Conservation (phyloP, 768 basidiomycete species). For the Mycena polygramma region DNA sequence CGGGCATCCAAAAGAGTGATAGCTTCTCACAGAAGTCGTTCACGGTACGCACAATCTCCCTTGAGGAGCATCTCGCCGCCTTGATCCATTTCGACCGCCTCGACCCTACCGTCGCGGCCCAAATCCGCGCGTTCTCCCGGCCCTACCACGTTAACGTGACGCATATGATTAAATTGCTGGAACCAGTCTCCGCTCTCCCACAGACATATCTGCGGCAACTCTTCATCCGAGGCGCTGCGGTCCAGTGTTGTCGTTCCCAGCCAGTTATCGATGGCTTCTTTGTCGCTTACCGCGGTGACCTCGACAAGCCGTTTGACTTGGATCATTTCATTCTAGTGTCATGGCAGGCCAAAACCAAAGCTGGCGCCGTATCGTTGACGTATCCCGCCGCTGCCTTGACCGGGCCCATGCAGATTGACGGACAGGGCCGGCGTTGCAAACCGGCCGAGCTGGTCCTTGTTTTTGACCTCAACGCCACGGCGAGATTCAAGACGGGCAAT, state of each 20-base stretch:
- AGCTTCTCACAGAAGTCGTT: conserved; percentile 1
- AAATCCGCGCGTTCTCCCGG: neutral
- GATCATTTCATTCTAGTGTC: neutral
- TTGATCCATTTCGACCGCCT: neutral
- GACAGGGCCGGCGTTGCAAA: neutral
- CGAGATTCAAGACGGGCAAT: neutral
- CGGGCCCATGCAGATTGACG: conserved; percentile 10
- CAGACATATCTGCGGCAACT: neutral
- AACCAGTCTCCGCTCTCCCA: neutral
- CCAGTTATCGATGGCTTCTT: conserved; percentile 18
- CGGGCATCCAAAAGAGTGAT: neutral
- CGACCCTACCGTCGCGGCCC: neutral
- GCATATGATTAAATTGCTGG: neutral
- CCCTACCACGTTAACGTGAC: conserved; percentile 3
- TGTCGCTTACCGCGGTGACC: conserved; percentile 5
- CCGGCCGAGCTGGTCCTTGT: neutral
- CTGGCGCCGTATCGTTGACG: neutral
- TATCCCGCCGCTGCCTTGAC: neutral
- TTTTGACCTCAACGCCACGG: neutral
- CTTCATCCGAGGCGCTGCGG: conserved; percentile 11
- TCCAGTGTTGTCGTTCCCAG: conserved; percentile 9
- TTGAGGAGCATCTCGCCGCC: conserved; percentile 1
- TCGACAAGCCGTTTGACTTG: neutral
- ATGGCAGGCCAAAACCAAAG: conserved; percentile 5
- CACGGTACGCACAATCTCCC: neutral